Evolutionary conservation across 208 protist species (phyloP), one percentile per base, ranked within the genome.

Genomic region (Trypanosoma vivax): DNA sequence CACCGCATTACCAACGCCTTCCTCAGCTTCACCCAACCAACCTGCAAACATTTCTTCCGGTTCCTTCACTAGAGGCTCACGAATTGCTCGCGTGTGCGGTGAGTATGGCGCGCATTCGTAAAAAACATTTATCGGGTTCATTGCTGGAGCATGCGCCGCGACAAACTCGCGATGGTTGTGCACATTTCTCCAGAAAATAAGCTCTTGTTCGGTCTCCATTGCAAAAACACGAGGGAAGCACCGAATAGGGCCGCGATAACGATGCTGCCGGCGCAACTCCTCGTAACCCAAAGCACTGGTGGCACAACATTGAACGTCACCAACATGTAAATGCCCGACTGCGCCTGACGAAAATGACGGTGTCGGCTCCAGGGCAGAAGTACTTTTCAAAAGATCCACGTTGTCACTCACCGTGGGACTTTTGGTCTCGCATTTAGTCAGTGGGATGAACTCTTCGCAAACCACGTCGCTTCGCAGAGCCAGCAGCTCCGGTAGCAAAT

Each of bases 381-480:
- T n/a, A n/a, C 14, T 37, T 37, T 37, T 14, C 14, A 14, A 9
- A 37, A 9, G 14, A 37, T 37, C 14, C 33, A 37, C 33, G 9
- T 14, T 14, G 10, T 37, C 33, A 37, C 14, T 37, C 10, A 37
- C 27, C 7, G 18, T 34, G 21, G 50, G 19, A 13, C 18, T 9
- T 16, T 9, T 33, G n/a, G 14, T 9, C 27, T 57, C 43, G 11
- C 38, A 23, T 43, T 39, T 29, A 29, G 31, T 10, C 1, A 42
- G 27, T 28, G 70, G 73, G 51, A 87, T 88, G 61, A 82, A 92
- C 61, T 92, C 80, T 50, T 89, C 85, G n/a, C 65, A 47, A 10
- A 76, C 52, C 5, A 67, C 71, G 10, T 28, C 46, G 35, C 79
- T 70, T 24, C 80, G 73, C 37, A 88, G 48, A 11, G 40, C 60